Evolutionary conservation across 2,329 filamentous ascomycete species (phyloP), one percentile per base, ranked within the genome.

Genomic region (Sporothrix dimorphospora): DNA sequence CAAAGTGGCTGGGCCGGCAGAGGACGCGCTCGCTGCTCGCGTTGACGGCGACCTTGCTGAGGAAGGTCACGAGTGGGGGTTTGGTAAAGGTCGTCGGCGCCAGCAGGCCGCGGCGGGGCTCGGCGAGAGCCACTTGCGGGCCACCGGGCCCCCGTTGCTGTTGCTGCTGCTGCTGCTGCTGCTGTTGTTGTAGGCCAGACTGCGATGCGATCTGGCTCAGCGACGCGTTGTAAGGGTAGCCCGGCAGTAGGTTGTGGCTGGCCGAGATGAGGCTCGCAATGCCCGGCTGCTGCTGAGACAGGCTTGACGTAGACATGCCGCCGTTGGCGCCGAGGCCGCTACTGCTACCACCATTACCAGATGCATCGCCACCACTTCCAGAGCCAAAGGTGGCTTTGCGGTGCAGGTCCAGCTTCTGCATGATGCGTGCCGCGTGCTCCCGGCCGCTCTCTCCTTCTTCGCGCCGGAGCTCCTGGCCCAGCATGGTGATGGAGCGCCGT

Each of bases 361-460:
- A 14, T 12, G 45, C 70, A 40, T 16, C 30, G 19, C 45, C 66
- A n/a, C 16, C 59, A 6, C 27, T n/a, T 1, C 65, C 61, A 1
- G 63, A 30, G 1, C 53, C 63, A 42, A 90, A 88, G 7, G 90
- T 89, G 49, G 90, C 86, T 79, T 95, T 97, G 75, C 95, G 90
- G 80, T 97, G 93, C 72, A 97, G 85, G 80, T 98, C 95, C 59
- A 98, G 87, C 81, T 94, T 97, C 79, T 97, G 93, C 80, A 98
- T 98, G 75, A 98, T 94, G 73, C 94, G 90, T 24, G 93, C 89
- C 9, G 93, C 92, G 80, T 96, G 94, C 73, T 97, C 94, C 74
- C 92, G 88, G 72, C 91, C 88, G 75, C 89, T 90, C 77, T 96
- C 92, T 40, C 90, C 89, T 57, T 95, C 93, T 77, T 91, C 89